Percentiles rank a stretch among this genome's conserved stretches.
phyloP scores from a whole-genome alignment of 2,329 filamentous ascomycete genomes.

The Ascochyta pisi region DNA sequence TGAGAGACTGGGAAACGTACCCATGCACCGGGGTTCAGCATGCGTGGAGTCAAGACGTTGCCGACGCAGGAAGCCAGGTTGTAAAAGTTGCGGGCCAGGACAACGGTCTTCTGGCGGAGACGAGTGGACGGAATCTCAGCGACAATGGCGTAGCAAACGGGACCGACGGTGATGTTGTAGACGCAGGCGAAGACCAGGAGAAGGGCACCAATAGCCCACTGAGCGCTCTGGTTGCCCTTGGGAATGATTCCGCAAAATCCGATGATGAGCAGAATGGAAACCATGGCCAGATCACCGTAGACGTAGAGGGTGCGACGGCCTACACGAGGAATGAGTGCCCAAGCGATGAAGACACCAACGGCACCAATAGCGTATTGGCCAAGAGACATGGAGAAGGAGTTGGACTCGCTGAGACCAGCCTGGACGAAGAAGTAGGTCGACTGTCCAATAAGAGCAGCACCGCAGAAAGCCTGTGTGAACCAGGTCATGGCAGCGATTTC shows the following conservation, averaged over 20 bases:
- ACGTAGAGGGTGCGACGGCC: slow-evolving; percentile 79
- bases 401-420: slow-evolving; percentile 53
- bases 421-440: slow-evolving; percentile 58
- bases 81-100: slow-evolving; percentile 76
- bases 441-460: slow-evolving; percentile 45
- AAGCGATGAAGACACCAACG: slow-evolving; percentile 74
- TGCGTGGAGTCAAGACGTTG: slow-evolving; percentile 54
- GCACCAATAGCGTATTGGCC: slow-evolving; percentile 67
- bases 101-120: slow-evolving; percentile 89
- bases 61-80: slow-evolving; percentile 82
- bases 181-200: slow-evolving; percentile 61
- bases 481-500: slow-evolving; percentile 67
- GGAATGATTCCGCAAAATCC: slow-evolving; percentile 75
- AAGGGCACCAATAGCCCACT: slow-evolving; percentile 47
- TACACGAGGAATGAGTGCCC: slow-evolving; percentile 78
- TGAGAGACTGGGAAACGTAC: slow-evolving; percentile 5
- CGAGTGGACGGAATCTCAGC: slow-evolving; percentile 82
- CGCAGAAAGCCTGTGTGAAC: slow-evolving; percentile 55
- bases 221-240: slow-evolving; percentile 54
- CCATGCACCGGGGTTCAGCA: slow-evolving; percentile 47
- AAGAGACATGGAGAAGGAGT: slow-evolving; percentile 55
- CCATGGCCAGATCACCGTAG: slow-evolving; percentile 65
- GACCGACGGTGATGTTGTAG: slow-evolving; percentile 87
- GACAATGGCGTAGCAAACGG: slow-evolving; percentile 88
- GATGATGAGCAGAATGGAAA: slow-evolving; percentile 75